These are phyloP conservation scores for Amanita phalloides DNA, from an alignment of 768 basidiomycete genomes.

Conservation along the genomic window DNA sequence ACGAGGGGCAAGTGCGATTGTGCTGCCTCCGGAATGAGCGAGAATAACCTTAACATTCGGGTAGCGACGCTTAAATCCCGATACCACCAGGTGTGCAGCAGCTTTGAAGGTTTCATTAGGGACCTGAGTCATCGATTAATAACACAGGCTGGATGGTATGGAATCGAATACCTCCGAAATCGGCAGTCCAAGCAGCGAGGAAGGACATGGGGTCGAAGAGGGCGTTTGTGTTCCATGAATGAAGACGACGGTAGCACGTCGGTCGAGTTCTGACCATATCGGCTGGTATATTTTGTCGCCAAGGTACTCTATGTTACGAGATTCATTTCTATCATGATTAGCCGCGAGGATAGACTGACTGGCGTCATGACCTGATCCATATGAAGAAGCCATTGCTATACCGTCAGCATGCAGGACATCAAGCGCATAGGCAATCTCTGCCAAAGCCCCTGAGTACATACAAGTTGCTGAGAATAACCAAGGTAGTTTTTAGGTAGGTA, in stretches of 20 bases:
- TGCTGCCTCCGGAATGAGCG: conserved; percentile 66
- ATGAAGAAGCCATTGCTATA: conserved; percentile 56
- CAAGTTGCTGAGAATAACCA: neutral
- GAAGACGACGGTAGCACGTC: conserved; percentile 51
- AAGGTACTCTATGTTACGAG: conserved; percentile 29
- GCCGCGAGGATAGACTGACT: conserved; percentile 26
- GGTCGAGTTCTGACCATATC: conserved; percentile 63
- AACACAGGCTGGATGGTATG: neutral
- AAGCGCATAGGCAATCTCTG: conserved; percentile 50
- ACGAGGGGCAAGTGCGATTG: conserved; percentile 53
- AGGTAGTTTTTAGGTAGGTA: conserved; percentile 11
- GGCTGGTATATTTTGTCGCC: conserved; percentile 54
- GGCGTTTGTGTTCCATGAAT: conserved; percentile 63
- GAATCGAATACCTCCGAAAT: conserved; percentile 43
- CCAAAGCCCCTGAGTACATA: conserved; percentile 34
- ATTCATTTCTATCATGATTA: neutral
- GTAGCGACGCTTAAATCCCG: conserved; percentile 55
- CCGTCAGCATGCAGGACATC: conserved; percentile 57
- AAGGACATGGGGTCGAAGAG: conserved; percentile 53
- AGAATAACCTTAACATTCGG: conserved; percentile 53
- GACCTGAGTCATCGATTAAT: conserved; percentile 30
- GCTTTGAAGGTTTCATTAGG: conserved; percentile 81
- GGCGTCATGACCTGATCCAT: conserved; percentile 42
- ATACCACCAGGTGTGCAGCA: conserved; percentile 66
- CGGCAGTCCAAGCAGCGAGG: conserved; percentile 55